Percentiles rank a stretch among this genome's conserved stretches.
These are phyloP conservation scores for Podospora appendiculata DNA, from an alignment of 495 filamentous ascomycete species.

Conservation along the genomic window DNA sequence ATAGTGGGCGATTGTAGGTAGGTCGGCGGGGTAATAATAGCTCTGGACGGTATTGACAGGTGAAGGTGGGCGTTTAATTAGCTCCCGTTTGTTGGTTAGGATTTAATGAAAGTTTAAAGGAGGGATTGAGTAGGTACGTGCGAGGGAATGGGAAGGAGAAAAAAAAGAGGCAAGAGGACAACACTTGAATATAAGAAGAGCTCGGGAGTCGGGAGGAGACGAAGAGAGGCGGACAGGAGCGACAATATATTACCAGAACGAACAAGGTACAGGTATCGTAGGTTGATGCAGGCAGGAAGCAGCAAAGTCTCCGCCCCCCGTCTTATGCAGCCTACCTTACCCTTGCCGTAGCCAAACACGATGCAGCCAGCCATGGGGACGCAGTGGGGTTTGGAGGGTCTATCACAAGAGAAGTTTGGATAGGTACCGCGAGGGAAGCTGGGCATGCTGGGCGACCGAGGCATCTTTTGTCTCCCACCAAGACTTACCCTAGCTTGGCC, in stretches of 20 bases:
- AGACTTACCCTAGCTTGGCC: not conserved
- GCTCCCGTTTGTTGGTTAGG: too few relatives aligned
- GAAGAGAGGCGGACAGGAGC: too few relatives aligned
- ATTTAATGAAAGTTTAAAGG: too few relatives aligned
- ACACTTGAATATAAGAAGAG: too few relatives aligned
- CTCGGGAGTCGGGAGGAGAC: too few relatives aligned
- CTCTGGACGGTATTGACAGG: not conserved
- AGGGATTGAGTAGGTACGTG: not conserved
- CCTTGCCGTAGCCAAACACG: too few relatives aligned
- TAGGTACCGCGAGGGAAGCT: not conserved
- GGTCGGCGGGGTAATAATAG: conserved; percentile 6
- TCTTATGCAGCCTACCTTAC: not conserved
- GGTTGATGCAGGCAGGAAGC: too few relatives aligned
- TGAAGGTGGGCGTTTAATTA: too few relatives aligned
- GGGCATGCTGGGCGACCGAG: not conserved
- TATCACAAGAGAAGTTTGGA: not conserved
- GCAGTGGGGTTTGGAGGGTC: not conserved
- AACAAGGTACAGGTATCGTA: too few relatives aligned
- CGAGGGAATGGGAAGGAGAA: not conserved
- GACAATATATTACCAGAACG: too few relatives aligned
- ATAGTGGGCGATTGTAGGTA: conserved; percentile 40
- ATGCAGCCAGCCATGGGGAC: not conserved
- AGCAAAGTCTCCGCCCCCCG: not conserved
- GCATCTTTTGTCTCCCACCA: not conserved
- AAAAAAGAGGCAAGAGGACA: too few relatives aligned